These are phyloP conservation scores for Diplodia intermedia DNA, from an alignment of 2,329 filamentous ascomycete species.

Conservation along the genomic window DNA sequence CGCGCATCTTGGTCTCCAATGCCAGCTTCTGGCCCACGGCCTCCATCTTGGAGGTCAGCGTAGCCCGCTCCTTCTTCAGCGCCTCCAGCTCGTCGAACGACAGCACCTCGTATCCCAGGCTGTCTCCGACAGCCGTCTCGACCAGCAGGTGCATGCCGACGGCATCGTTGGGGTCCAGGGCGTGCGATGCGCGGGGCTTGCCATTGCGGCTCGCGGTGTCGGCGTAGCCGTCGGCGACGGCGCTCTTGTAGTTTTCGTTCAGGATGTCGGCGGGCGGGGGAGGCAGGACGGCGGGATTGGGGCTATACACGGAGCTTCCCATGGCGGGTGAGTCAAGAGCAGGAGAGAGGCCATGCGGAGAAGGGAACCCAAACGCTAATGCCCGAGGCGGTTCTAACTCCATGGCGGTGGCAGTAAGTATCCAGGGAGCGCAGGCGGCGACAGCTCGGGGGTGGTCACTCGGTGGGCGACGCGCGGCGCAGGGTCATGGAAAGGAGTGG, in stretches of 20 bases:
- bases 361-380: slow-evolving; percentile 40
- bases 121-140: slow-evolving; percentile 91
- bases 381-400: slow-evolving; percentile 24
- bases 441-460: background rate
- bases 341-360: slow-evolving; percentile 44
- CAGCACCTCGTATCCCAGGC: slow-evolving; percentile 81
- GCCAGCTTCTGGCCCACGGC: slow-evolving; percentile 81
- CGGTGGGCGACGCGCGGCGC: slow-evolving; percentile 16
- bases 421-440: slow-evolving; percentile 2
- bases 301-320: slow-evolving; percentile 25
- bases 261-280: slow-evolving; percentile 46
- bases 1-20: slow-evolving; percentile 91
- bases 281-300: slow-evolving; percentile 44
- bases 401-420: slow-evolving; percentile 36
- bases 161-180: slow-evolving; percentile 56
- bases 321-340: slow-evolving; percentile 40
- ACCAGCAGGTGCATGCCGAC: slow-evolving; percentile 90
- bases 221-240: slow-evolving; percentile 39
- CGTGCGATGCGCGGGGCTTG: slow-evolving; percentile 42
- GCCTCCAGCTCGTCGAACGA: slow-evolving; percentile 91
- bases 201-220: slow-evolving; percentile 40
- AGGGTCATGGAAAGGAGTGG: slow-evolving; percentile 16
- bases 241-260: slow-evolving; percentile 42
- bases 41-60: slow-evolving; percentile 77
- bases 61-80: slow-evolving; percentile 83